Evolutionary conservation across 495 filamentous ascomycete genomes (phyloP).

Genomic region (Elasticomyces elasticus): DNA sequence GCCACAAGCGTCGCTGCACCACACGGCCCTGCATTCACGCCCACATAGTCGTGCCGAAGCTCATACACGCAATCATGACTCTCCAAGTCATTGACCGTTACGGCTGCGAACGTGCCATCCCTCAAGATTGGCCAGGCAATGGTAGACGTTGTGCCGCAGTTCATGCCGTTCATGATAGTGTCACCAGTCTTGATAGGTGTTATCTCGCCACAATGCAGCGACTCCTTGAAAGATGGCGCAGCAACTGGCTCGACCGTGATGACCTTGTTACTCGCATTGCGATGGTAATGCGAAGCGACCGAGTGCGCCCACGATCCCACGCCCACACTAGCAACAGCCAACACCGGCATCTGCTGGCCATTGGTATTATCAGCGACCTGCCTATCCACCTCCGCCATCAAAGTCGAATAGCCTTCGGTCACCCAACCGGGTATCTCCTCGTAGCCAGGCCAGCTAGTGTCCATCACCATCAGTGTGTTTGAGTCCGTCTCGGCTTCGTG

Average conservation of each 20-base stretch:
- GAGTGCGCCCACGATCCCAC: slow-evolving; percentile 58
- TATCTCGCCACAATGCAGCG: slow-evolving; percentile 37
- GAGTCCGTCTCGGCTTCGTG: slow-evolving; percentile 26
- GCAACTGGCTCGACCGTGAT: slow-evolving; percentile 56
- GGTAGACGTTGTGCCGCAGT: slow-evolving; percentile 55
- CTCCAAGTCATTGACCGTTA: slow-evolving; percentile 49
- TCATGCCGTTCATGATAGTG: slow-evolving; percentile 61
- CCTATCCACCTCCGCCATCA: slow-evolving; percentile 52
- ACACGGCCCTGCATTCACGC: slow-evolving; percentile 52
- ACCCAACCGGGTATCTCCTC: slow-evolving; percentile 58
- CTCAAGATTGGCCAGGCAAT: slow-evolving; percentile 51
- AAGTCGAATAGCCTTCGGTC: slow-evolving; percentile 60
- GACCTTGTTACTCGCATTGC: slow-evolving; percentile 7
- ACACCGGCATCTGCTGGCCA: slow-evolving; percentile 23
- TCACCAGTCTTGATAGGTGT: slow-evolving; percentile 38
- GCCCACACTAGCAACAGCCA: slow-evolving; percentile 50
- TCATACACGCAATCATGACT: slow-evolving; percentile 43
- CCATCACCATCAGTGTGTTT: slow-evolving; percentile 49
- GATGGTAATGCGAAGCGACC: slow-evolving; percentile 44
- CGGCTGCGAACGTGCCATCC: slow-evolving; percentile 46
- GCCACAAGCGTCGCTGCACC: slow-evolving; percentile 53
- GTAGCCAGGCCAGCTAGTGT: slow-evolving; percentile 53
- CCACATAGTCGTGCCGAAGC: slow-evolving; percentile 35
- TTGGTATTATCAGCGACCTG: slow-evolving; percentile 41
- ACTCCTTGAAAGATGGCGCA: slow-evolving; percentile 48